Percentiles rank a stretch among this genome's conserved stretches.
phyloP scores from a whole-genome alignment of 495 filamentous ascomycete genomes.

The Podospora conica region DNA sequence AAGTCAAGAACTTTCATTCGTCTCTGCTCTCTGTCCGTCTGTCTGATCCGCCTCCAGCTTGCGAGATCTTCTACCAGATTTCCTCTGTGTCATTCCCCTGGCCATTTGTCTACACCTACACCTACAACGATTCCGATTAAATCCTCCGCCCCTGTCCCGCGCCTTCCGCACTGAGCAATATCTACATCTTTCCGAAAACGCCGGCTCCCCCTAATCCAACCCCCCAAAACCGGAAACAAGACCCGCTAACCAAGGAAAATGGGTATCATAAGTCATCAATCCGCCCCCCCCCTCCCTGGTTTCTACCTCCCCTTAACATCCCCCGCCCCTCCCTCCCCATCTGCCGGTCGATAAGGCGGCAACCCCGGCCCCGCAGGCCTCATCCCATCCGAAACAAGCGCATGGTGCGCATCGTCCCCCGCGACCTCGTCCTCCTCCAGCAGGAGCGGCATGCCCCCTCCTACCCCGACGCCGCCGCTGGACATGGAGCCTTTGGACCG shows the following conservation, averaged over 20 bases:
- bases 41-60: background rate
- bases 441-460: slow-evolving; percentile 18
- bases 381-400: slow-evolving; percentile 34
- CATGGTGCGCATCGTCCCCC: slow-evolving; percentile 17
- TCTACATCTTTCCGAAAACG: background rate
- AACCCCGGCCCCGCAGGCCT: slow-evolving; percentile 20
- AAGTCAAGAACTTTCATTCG: background rate
- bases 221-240: background rate
- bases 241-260: background rate
- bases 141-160: no score
- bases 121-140: no score
- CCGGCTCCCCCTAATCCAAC: background rate
- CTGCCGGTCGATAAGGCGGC: slow-evolving; percentile 21
- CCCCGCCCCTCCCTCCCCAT: background rate
- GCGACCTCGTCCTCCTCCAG: slow-evolving; percentile 21
- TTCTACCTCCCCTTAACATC: background rate
- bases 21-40: background rate
- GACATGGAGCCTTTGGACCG: no score
- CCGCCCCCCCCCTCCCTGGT: no score
- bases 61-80: background rate
- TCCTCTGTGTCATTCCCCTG: background rate
- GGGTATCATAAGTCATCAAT: background rate
- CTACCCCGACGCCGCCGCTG: background rate
- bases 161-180: no score
- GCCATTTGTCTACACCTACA: no score